These are phyloP conservation scores for Maudiozyma bulderi DNA, from an alignment of 805 yeast genomes.

Conservation along the genomic window DNA sequence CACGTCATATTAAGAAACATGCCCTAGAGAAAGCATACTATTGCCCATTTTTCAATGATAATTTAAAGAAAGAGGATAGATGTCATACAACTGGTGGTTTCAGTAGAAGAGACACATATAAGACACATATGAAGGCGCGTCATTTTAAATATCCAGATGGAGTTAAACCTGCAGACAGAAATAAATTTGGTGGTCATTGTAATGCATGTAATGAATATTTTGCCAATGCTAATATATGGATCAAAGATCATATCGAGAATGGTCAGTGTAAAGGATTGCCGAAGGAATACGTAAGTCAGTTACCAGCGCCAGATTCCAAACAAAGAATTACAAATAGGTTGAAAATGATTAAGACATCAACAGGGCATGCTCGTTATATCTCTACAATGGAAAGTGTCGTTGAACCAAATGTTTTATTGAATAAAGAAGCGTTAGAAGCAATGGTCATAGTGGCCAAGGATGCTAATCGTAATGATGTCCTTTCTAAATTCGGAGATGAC, in stretches of 20 bases:
- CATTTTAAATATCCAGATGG: constrained; percentile 85
- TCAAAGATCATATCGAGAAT: constrained; percentile 70
- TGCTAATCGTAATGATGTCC: constrained; percentile 15
- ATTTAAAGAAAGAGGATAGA: constrained; percentile 21
- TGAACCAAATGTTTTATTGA: constrained; percentile 26
- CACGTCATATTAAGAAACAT: constrained; percentile 88
- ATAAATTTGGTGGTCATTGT: constrained; percentile 65
- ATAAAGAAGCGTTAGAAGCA: constrained; percentile 28
- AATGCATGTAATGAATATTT: constrained; percentile 66
- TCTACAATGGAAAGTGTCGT: constrained; percentile 28
- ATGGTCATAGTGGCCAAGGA: constrained; percentile 27
- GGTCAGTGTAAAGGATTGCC: constrained; percentile 54
- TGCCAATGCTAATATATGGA: constrained; percentile 60
- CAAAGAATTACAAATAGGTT: constrained; percentile 22
- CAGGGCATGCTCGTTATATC: constrained; percentile 29
- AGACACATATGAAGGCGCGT: constrained; percentile 81
- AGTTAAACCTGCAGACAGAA: constrained; percentile 58
- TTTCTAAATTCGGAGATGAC: constrained; percentile 22
- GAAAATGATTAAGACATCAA: constrained; percentile 22
- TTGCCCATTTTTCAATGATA: constrained; percentile 31
- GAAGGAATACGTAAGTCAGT: constrained; percentile 22
- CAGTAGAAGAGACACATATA: constrained; percentile 84
- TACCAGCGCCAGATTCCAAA: constrained; percentile 18
- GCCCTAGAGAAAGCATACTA: constrained; percentile 73
- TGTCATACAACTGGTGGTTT: constrained; percentile 59